Conservation (phyloP, 1,284 basidiomycete species). For the Ganoderma lingzhi region DNA sequence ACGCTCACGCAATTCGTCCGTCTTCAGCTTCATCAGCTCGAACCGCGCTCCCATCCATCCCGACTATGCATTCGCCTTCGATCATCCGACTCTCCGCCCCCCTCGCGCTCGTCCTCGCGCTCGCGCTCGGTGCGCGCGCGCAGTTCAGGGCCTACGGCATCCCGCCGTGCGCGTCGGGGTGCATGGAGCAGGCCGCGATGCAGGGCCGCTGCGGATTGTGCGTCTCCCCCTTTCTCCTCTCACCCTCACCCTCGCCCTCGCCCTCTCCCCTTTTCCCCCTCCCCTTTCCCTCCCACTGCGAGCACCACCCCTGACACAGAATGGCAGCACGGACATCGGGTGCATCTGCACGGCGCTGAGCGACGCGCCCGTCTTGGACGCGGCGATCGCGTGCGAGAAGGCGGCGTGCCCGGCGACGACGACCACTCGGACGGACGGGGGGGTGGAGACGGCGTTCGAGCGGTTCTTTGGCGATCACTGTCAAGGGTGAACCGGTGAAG, state of each 20-base stretch:
- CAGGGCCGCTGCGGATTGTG: neutral
- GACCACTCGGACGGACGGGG: neutral
- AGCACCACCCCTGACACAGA: too few species aligned
- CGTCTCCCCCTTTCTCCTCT: neutral
- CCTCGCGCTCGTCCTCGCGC: neutral
- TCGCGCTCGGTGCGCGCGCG: neutral
- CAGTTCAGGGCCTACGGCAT: neutral
- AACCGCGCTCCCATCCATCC: neutral
- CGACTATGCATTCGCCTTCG: neutral
- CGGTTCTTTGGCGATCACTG: too few species aligned
- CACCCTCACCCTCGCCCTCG: too few species aligned
- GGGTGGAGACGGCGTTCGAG: neutral
- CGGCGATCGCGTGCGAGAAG: neutral
- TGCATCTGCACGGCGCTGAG: constrained; percentile 1
- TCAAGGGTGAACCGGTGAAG: too few species aligned
- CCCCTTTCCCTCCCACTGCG: neutral
- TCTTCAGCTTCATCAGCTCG: too few species aligned
- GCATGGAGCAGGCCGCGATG: neutral
- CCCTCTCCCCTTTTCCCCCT: neutral
- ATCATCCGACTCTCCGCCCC: neutral
- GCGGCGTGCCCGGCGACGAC: neutral
- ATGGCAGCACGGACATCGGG: neutral
- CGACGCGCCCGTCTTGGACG: neutral
- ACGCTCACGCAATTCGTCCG: too few species aligned
- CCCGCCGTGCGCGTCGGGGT: neutral